These are phyloP conservation scores for Suillus subluteus DNA, from an alignment of 768 basidiomycete species.

Conservation along the genomic window DNA sequence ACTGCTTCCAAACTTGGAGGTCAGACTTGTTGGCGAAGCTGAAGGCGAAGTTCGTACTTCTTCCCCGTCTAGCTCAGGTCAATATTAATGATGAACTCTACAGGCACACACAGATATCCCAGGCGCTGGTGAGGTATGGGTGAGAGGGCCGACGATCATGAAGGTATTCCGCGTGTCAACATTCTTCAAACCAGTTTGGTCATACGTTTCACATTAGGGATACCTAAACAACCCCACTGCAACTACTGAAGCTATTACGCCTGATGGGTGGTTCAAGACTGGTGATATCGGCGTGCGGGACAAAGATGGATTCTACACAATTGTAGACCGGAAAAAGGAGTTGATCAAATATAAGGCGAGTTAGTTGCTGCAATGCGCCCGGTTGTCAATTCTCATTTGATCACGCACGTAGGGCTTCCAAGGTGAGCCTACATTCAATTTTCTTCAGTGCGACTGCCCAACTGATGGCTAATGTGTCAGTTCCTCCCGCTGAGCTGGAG, in stretches of 20 bases:
- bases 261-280: slow-evolving; percentile 86
- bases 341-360: slow-evolving; percentile 73
- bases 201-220: slow-evolving; percentile 47
- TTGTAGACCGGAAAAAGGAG: slow-evolving; percentile 77
- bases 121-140: slow-evolving; percentile 79
- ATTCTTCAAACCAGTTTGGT: slow-evolving; percentile 1
- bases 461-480: slow-evolving; percentile 39
- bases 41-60: slow-evolving; percentile 44
- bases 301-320: slow-evolving; percentile 70
- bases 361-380: background rate
- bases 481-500: slow-evolving; percentile 88
- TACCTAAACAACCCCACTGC: slow-evolving; percentile 76
- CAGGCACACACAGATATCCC: slow-evolving; percentile 32
- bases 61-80: background rate
- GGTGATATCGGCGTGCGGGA: slow-evolving; percentile 79
- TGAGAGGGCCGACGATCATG: slow-evolving; percentile 80
- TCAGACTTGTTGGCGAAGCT: slow-evolving; percentile 68
- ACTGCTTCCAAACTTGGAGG: slow-evolving; percentile 76
- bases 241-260: slow-evolving; percentile 68
- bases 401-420: slow-evolving; percentile 62
- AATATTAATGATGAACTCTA: background rate
- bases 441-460: background rate
- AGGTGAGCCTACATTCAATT: slow-evolving; percentile 44
- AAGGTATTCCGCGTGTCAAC: slow-evolving; percentile 48
- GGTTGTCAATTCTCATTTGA: background rate